Evolutionary conservation across 192 early-diverging fungal species (phyloP).

Genomic region (Blastocladiella britannica): DNA sequence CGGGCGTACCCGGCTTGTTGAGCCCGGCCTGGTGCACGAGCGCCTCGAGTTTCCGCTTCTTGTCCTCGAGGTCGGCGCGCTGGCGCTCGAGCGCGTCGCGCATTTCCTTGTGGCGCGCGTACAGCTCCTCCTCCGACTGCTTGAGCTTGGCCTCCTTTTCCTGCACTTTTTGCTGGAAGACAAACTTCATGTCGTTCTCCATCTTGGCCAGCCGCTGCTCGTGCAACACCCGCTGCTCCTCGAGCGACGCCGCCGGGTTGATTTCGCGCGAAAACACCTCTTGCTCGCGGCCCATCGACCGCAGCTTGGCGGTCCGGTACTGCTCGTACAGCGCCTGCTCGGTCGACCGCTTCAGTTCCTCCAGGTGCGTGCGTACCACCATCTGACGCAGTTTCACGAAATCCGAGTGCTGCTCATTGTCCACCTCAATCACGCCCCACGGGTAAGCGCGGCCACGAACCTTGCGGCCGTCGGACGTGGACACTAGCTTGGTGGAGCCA

Average conservation of each 20-base stretch:
- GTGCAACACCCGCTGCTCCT: slow-evolving; percentile 77
- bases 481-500: slow-evolving; percentile 70
- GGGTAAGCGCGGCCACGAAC: slow-evolving; percentile 81
- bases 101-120: slow-evolving; percentile 95
- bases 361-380: slow-evolving; percentile 81
- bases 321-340: slow-evolving; percentile 78
- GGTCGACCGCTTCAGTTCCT: slow-evolving; percentile 92
- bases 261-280: slow-evolving; percentile 63
- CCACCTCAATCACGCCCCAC: slow-evolving; percentile 87
- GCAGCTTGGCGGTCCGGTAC: slow-evolving; percentile 84
- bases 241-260: slow-evolving; percentile 57
- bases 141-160: slow-evolving; percentile 97
- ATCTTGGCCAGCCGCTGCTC: slow-evolving; percentile 93
- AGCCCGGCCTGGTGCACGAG: slow-evolving; percentile 14
- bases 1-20: slow-evolving; percentile 41
- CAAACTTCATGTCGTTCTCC: slow-evolving; percentile 96
- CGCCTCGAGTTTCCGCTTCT: slow-evolving; percentile 66
- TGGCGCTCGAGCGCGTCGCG: slow-evolving; percentile 92
- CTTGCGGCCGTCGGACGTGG: slow-evolving; percentile 53
- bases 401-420: slow-evolving; percentile 52
- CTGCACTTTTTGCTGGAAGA: slow-evolving; percentile 96
- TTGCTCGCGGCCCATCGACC: slow-evolving; percentile 63
- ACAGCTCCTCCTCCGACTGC: slow-evolving; percentile 87
- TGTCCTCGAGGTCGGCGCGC: slow-evolving; percentile 76
- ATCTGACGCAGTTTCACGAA: slow-evolving; percentile 89